Percentiles rank a stretch among this genome's conserved stretches.
Conservation (phyloP, 1,139 yeast species). For the Saccharomyces hybrid region DNA sequence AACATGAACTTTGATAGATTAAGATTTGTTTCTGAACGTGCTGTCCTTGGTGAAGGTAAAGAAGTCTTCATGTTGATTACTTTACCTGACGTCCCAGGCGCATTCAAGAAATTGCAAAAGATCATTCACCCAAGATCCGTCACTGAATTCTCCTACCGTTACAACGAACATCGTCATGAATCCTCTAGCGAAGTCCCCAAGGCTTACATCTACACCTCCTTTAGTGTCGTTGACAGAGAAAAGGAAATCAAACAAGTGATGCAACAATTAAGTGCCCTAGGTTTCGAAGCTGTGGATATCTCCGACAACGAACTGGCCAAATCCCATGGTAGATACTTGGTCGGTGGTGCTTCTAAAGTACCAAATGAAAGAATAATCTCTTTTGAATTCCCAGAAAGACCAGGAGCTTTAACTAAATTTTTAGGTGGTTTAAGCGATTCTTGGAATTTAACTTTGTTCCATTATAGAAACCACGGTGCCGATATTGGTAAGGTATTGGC, state of each 20-base stretch:
- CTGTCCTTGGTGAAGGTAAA: constrained; percentile 93
- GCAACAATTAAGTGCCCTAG: constrained; percentile 39
- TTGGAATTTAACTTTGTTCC: constrained; percentile 92
- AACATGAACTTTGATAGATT: constrained; percentile 96
- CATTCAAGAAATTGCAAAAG: constrained; percentile 66
- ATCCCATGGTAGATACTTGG: constrained; percentile 89
- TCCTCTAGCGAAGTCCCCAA: constrained; percentile 34
- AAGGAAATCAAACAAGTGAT: constrained; percentile 44
- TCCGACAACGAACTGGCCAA: constrained; percentile 92
- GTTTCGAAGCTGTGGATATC: constrained; percentile 70
- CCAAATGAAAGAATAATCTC: constrained; percentile 68
- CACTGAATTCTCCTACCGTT: constrained; percentile 90
- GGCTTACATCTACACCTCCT: constrained; percentile 83
- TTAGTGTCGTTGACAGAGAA: constrained; percentile 68
- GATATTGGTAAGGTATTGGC: constrained; percentile 89
- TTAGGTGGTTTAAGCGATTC: constrained; percentile 60
- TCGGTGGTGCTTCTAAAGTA: constrained; percentile 74
- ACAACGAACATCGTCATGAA: constrained; percentile 39
- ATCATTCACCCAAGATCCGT: constrained; percentile 79
- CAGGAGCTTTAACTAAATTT: constrained; percentile 83
- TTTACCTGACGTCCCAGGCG: constrained; percentile 89
- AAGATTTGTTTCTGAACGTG: constrained; percentile 95
- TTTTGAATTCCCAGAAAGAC: constrained; percentile 95
- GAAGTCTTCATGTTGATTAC: constrained; percentile 87
- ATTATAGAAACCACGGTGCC: constrained; percentile 93